Percentiles rank a stretch among this genome's conserved stretches.
These are phyloP conservation scores for Anthracocystis setariae DNA, from an alignment of 1,284 basidiomycete species.

Conservation along the genomic window DNA sequence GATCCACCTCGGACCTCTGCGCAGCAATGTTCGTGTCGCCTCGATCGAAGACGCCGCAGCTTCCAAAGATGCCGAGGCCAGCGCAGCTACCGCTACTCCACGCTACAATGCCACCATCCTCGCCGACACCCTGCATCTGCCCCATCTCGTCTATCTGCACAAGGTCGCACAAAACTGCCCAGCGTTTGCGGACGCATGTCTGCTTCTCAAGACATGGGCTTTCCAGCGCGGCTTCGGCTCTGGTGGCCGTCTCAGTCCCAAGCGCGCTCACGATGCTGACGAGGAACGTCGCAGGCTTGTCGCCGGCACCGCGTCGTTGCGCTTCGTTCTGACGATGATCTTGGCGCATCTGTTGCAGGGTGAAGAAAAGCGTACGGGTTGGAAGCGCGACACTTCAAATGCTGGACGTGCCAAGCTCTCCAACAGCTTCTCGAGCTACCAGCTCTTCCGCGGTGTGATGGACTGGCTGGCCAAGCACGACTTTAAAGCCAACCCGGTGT, in stretches of 20 bases:
- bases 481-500: conserved; percentile 75
- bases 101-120: conserved; percentile 83
- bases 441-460: conserved; percentile 82
- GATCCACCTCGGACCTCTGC: conserved; percentile 77
- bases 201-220: conserved; percentile 88
- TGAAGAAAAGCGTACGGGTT: conserved; percentile 63
- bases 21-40: conserved; percentile 70
- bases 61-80: conserved; percentile 24
- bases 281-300: conserved; percentile 42
- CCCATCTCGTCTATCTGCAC: conserved; percentile 78
- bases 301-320: conserved; percentile 72
- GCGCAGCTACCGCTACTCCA: conserved; percentile 71
- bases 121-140: conserved; percentile 75
- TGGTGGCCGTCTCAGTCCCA: conserved; percentile 67
- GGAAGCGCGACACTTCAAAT: conserved; percentile 65
- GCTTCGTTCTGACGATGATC: conserved; percentile 71
- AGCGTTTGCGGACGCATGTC: conserved; percentile 79
- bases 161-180: conserved; percentile 74
- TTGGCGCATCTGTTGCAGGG: conserved; percentile 66
- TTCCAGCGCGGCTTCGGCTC: conserved; percentile 81
- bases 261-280: conserved; percentile 11
- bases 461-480: conserved; percentile 79
- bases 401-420: conserved; percentile 71
- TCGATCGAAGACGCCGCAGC: conserved; percentile 11
- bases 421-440: conserved; percentile 83